Conservation (phyloP, 2,329 filamentous ascomycete species). For the Botrytis byssoidea region DNA sequence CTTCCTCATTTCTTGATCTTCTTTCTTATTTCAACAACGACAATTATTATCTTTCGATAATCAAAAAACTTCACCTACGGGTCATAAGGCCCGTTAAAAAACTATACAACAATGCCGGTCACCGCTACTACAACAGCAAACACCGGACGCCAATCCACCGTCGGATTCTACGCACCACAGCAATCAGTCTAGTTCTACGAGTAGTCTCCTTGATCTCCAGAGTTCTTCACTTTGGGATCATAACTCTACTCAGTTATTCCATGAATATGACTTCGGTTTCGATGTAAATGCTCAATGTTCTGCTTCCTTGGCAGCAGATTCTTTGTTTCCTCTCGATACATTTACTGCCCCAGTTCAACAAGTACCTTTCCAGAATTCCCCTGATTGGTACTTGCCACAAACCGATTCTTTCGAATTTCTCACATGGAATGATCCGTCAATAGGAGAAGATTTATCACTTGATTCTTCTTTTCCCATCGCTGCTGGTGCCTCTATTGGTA, state of each 20-base stretch:
- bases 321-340: constrained; percentile 2
- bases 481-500: constrained; percentile 16
- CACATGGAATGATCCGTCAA: constrained; percentile 13
- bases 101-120: constrained; percentile 29
- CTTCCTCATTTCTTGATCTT: neutral
- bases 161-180: constrained; percentile 24
- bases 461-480: constrained; percentile 13
- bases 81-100: constrained; percentile 31
- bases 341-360: neutral
- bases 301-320: constrained; percentile 3
- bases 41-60: constrained; percentile 7
- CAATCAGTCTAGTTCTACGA: constrained; percentile 9
- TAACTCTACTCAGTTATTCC: neutral
- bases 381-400: constrained; percentile 20
- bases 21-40: neutral
- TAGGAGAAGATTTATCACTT: neutral
- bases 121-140: constrained; percentile 20
- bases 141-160: constrained; percentile 12
- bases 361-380: constrained; percentile 5
- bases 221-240: constrained; percentile 8
- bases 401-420: constrained; percentile 15
- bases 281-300: neutral
- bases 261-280: constrained; percentile 20
- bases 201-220: constrained; percentile 13
- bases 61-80: constrained; percentile 21